Percentiles rank a stretch among this genome's conserved stretches.
phyloP scores from a whole-genome alignment of 176 grass and related monocot species.

The Oryza australiensis region DNA sequence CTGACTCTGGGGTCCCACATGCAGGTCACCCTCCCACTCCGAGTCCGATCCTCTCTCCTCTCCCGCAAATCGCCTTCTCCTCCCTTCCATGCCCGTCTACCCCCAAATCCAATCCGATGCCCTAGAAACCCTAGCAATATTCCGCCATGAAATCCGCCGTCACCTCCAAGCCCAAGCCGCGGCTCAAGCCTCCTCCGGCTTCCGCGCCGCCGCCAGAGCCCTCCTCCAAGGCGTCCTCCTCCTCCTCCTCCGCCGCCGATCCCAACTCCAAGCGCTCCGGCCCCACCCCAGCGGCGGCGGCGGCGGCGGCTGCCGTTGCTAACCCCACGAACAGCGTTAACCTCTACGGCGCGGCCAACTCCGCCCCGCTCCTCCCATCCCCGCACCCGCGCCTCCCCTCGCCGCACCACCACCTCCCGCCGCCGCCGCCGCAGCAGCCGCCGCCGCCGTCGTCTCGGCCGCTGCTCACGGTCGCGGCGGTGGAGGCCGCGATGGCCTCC shows the following conservation, averaged over 20 bases:
- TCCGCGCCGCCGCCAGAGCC: not conserved
- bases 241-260: slow-evolving; percentile 48
- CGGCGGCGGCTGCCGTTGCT: slow-evolving; percentile 1
- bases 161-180: slow-evolving; percentile 26
- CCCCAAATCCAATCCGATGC: slow-evolving; percentile 23
- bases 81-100: not conserved
- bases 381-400: not conserved
- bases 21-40: not conserved
- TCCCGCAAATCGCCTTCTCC: not conserved
- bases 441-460: slow-evolving; percentile 36
- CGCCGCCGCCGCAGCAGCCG: not conserved
- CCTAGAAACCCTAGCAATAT: slow-evolving; percentile 38
- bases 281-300: not conserved
- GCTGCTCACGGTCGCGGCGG: slow-evolving; percentile 58
- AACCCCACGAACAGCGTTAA: slow-evolving; percentile 23
- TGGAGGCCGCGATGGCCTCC: slow-evolving; percentile 41
- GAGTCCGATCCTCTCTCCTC: not conserved
- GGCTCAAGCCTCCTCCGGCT: not conserved
- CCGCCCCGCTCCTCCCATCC: not conserved
- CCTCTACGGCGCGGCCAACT: slow-evolving; percentile 12
- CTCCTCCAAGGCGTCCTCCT: slow-evolving; percentile 37
- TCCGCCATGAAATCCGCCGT: slow-evolving; percentile 53
- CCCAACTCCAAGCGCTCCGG: slow-evolving; percentile 28
- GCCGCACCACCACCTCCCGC: not conserved
- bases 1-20: not conserved